Conservation (phyloP, 331 rosid genomes). For the Erythrophleum ivorense region DNA sequence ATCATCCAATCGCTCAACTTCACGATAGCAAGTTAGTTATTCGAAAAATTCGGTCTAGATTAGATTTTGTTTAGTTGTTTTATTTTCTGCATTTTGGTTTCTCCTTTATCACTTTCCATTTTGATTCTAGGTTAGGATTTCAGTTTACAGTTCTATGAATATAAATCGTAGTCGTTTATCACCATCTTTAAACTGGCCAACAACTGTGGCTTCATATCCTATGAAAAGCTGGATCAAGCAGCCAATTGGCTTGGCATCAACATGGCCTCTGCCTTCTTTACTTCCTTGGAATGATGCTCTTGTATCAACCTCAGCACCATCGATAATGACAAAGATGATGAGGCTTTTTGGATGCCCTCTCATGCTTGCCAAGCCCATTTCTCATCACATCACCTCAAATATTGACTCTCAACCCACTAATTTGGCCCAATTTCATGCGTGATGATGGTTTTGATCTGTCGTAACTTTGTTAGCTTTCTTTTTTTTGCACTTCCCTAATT, state of each 20-base stretch:
- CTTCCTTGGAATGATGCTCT: constrained; percentile 77
- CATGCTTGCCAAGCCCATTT: constrained; percentile 37
- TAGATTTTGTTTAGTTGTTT: too few relatives aligned
- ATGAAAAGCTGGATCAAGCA: constrained; percentile 61
- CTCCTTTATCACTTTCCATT: too few relatives aligned
- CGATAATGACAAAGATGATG: constrained; percentile 50
- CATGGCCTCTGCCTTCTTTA: constrained; percentile 66
- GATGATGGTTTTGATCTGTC: background rate
- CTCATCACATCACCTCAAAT: constrained; percentile 1
- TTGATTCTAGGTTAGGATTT: too few relatives aligned
- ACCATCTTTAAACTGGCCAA: constrained; percentile 25
- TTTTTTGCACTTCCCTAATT: background rate
- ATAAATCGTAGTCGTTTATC: too few relatives aligned
- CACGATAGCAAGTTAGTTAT: too few relatives aligned
- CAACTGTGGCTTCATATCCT: constrained; percentile 54
- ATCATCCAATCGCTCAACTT: too few relatives aligned
- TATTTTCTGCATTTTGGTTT: too few relatives aligned
- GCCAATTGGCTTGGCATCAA: constrained; percentile 70
- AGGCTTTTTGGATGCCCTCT: constrained; percentile 44
- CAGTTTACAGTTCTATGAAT: too few relatives aligned
- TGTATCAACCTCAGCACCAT: constrained; percentile 73
- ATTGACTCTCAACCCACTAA: background rate
- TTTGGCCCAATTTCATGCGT: background rate
- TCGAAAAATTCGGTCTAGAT: too few relatives aligned
- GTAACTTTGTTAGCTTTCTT: background rate